A percentile compares a stretch with the other conserved stretches of the same genome.
These are phyloP conservation scores for Aspergillus flavus DNA, from an alignment of 2,329 filamentous ascomycete genomes.

Conservation along the genomic window DNA sequence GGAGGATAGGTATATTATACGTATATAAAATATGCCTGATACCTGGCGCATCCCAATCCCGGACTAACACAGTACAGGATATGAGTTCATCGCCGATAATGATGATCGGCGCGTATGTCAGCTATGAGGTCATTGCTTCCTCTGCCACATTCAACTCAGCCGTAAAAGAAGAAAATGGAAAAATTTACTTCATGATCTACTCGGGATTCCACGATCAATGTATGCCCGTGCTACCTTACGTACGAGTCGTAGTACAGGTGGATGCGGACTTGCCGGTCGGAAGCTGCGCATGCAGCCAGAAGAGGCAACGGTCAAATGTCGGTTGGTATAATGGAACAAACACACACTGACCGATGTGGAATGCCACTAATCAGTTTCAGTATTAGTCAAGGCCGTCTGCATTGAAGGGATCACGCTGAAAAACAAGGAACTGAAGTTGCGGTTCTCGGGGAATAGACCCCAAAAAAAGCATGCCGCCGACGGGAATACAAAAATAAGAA, in stretches of 20 bases:
- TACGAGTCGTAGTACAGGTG: constrained; percentile 3
- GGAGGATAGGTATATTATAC: background rate
- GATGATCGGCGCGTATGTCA: constrained; percentile 3
- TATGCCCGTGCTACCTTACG: constrained; percentile 8
- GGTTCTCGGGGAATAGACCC: background rate
- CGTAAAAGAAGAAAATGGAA: background rate
- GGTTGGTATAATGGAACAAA: background rate
- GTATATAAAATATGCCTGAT: constrained; percentile 14
- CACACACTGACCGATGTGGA: constrained; percentile 3
- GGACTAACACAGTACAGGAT: constrained; percentile 3
- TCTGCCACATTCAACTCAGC: background rate
- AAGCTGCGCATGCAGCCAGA: constrained; percentile 24
- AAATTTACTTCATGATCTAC: background rate
- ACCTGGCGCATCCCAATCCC: background rate
- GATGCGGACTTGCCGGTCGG: constrained; percentile 13
- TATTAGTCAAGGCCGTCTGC: background rate
- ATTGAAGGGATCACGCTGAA: background rate
- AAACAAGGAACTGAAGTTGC: background rate
- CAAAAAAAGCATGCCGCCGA: background rate
- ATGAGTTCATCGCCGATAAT: constrained; percentile 2
- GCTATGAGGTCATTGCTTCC: background rate
- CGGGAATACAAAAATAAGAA: background rate
- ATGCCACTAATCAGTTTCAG: background rate
- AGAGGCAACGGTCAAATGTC: constrained; percentile 22
- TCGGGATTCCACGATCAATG: background rate